Base-by-base conservation (phyloP, 805 yeast species). In the Schizosaccharomyces japonicus region DNA sequence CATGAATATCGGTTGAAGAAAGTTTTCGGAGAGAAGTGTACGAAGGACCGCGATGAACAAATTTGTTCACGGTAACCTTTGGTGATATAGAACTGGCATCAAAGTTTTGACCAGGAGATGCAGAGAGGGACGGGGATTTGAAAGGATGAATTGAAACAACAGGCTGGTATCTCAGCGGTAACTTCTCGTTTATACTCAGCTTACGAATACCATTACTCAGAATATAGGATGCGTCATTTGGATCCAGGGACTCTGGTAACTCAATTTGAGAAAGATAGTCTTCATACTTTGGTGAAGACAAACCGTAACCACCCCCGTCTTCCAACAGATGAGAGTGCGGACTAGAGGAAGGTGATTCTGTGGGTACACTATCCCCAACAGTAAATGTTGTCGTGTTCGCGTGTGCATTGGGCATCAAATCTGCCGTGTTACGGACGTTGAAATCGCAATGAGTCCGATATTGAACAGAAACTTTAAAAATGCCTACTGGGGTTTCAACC, bases 401-500 rank as follows among this genome's bases (percentile, higher is more conserved):
- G 27, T 10, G 1, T 19, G 17, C 42, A 42, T 68, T 68, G 4
- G 80, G 71, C 25, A 78, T 59, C 4, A 75, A 60, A 49, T 73
- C 75, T 55, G 80, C 90, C 39, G 72, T 72, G 54, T 77, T 83
- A 51, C 69, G 72, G 8, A 83, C 63, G 34, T 69, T 63, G 61
- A 87, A 87, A 44, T 72, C 70, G 52, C 75, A 68, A 57, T 83
- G 78, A 34, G 66, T 69, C 49, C 98, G 69, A 56, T 80, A 87
- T 1, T 92, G 78, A 1, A 82, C 90, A 0, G 90, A 74, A 5
- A 81, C 70, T 50, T 73, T 68, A 47, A 87, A 61, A 1, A 77
- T 65, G 0, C 98, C 98, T 44, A 73, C 66, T 5, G 79, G 74
- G 0, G 95, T 82, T 49, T 70, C 67, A 2, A 90, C 72, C 0